Percentiles rank a stretch among this genome's conserved stretches.
phyloP scores from a whole-genome alignment of 2,329 filamentous ascomycete species.

The Pseudogymnoascus sp. region DNA sequence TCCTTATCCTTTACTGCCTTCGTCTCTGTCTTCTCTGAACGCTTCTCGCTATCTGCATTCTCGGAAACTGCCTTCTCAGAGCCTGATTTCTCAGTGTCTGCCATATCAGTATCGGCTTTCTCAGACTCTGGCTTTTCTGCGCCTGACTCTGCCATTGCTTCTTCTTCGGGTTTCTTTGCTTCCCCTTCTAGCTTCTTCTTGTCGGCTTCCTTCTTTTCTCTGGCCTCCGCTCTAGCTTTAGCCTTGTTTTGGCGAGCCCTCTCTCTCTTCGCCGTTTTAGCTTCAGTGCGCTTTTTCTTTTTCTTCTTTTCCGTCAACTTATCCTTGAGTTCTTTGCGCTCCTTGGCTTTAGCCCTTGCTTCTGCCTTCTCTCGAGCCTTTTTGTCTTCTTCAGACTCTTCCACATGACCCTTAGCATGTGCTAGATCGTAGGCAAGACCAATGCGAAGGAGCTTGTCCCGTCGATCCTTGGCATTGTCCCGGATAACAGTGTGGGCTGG shows the following conservation, averaged over 20 bases:
- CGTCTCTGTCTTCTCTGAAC: slow-evolving; percentile 24
- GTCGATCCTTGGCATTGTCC: slow-evolving; percentile 33
- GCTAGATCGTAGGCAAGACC: slow-evolving; percentile 51
- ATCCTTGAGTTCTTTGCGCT: slow-evolving; percentile 36
- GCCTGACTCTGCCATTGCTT: slow-evolving; percentile 7
- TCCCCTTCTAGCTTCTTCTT: slow-evolving; percentile 16
- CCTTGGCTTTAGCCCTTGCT: slow-evolving; percentile 29
- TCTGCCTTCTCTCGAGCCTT: slow-evolving; percentile 20
- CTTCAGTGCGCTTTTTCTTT: slow-evolving; percentile 34
- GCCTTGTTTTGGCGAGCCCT: slow-evolving; percentile 31
- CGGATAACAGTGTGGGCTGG: slow-evolving; percentile 49
- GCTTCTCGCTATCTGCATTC: slow-evolving; percentile 16
- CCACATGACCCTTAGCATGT: slow-evolving; percentile 48
- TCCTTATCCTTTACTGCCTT: slow-evolving; percentile 17
- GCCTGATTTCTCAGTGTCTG: slow-evolving; percentile 24
- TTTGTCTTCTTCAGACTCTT: slow-evolving; percentile 39
- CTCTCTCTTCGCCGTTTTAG: slow-evolving; percentile 33
- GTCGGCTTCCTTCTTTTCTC: slow-evolving; percentile 28
- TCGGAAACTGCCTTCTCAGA: slow-evolving; percentile 19
- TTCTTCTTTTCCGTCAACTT: slow-evolving; percentile 45
- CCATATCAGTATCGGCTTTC: slow-evolving; percentile 18
- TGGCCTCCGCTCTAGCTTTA: slow-evolving; percentile 32
- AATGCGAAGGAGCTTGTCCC: slow-evolving; percentile 48
- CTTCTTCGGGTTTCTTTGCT: slow-evolving; percentile 16
- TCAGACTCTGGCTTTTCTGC: slow-evolving; percentile 25